Base-by-base conservation (phyloP, 345 rosid genomes). In the Citrus sp. region DNA sequence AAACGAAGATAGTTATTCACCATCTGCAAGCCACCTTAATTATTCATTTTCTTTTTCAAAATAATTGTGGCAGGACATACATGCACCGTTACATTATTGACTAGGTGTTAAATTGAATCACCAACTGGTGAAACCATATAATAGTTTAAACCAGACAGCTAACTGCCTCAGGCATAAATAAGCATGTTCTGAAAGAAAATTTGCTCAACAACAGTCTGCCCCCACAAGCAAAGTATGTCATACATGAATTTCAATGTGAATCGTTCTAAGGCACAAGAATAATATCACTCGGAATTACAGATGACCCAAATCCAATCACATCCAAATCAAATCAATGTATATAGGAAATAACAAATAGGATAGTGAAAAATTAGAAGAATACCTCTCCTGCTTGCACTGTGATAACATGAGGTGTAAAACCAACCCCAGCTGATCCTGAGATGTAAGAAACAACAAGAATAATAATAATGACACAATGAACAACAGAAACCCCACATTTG, bases 361-460 rank as follows among this genome's bases (percentile, higher is more conserved):
- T 61, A 32, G 19, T 30, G 21, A 62, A 30, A 54, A 38, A 22
- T 9, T 35, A 69, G 76, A 46, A 65, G 56, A 18, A 37, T 76
- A 86, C 88, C 85, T 86, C 88, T 81, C 88, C 88, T 59, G 85
- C 80, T 61, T 83, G 82, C 60, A 86, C 88, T 24, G 80, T 79
- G 73, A 86, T 83, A 54, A 86, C 81, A 77, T 86, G 86, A 2
- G 88, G 86, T 4, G 77, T 77, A 68, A 86, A 86, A 63, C 86
- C 86, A 81, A 70, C 12, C 51, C 86, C 83, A 22, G 78, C 67
- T 54, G 70, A 60, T 71, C 86, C 86, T 83, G 86, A 63, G 54
- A 64, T 9, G 22, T 46, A 46, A 30, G 25, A 79, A 71, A 63
- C n/a, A n/a, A 40, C 12, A 49, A 58, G 2, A 10, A 4, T 5